Evolutionary conservation across 768 basidiomycete genomes (phyloP), one percentile per base, ranked within the genome.

Genomic region (Rubroboletus satanas): DNA sequence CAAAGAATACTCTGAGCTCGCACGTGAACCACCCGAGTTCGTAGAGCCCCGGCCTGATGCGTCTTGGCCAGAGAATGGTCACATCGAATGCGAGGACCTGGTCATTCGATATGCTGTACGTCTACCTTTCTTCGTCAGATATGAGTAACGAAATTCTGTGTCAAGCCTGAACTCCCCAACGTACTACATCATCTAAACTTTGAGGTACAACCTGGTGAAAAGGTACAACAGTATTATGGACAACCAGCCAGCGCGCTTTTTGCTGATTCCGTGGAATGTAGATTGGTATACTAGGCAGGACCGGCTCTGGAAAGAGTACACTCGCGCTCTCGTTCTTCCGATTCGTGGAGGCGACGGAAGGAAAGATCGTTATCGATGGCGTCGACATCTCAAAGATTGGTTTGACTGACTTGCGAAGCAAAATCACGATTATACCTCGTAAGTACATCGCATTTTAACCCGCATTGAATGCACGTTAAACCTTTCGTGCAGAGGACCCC

Each of bases 1-100:
- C 68, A 93, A 93, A 66, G 94, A 96, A 73, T 95, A 88, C 67
- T 88, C 92, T 5, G 89, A 93, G 59, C 71, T 94, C 29, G 68
- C 75, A 39, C 80, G 80, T 28, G 94, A 98, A 74, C 79, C 86
- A 9, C 77, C 92, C 1, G 94, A 98, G 67, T 90, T 87, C 64
- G 68, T 90, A 41, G 92, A 97, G 55, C 92, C 91, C 4, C 76
- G 92, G n/a, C 93, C 94, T 5, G 77, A 84, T 0, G 73, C 80
- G 6, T 76, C 82, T 32, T 97, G 94, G 94, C 94, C 94, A 3
- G 75, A 82, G 5, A 73, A 71, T 7, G 90, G 90, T 35, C 74
- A 79, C 55, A 79, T 94, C 60, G 77, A 78, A 59, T 88, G 88
- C 63, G 81, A 93, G 64, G 77, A 87, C 52, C 79, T 94, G 48